phyloP scores from a whole-genome alignment of 1,284 basidiomycete genomes.

The Coniferiporia sulphurascens region DNA sequence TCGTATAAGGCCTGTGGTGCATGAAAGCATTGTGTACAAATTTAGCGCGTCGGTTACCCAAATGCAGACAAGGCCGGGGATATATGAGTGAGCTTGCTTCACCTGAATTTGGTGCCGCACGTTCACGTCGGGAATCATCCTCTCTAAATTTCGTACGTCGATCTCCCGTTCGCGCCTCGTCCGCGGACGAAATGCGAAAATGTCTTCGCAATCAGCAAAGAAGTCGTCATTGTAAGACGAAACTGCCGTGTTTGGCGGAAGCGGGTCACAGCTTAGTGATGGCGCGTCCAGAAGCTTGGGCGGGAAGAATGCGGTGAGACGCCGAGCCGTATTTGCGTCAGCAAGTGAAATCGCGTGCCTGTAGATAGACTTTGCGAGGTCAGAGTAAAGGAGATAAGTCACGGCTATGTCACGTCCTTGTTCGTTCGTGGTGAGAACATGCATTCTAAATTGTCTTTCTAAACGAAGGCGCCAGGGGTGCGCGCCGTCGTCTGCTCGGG shows the following conservation, averaged over 20 bases:
- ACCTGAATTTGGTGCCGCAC: slow-evolving; percentile 55
- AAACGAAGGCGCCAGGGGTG: slow-evolving; percentile 37
- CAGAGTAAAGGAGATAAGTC: slow-evolving; percentile 11
- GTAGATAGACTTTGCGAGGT: slow-evolving; percentile 52
- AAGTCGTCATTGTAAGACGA: slow-evolving; percentile 66
- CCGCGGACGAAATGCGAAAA: slow-evolving; percentile 33
- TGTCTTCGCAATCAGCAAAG: slow-evolving; percentile 61
- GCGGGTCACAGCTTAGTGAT: slow-evolving; percentile 73
- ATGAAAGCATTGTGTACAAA: not conserved
- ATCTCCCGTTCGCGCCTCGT: slow-evolving; percentile 39
- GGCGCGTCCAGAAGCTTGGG: slow-evolving; percentile 42
- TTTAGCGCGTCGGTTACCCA: not conserved
- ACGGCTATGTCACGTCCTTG: not conserved
- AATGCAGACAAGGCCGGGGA: slow-evolving; percentile 16
- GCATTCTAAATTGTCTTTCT: slow-evolving; percentile 35
- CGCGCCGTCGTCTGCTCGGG: slow-evolving; percentile 29
- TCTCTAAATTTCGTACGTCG: slow-evolving; percentile 47
- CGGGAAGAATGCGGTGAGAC: slow-evolving; percentile 69
- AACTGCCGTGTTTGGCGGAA: slow-evolving; percentile 60
- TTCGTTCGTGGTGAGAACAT: slow-evolving; percentile 19
- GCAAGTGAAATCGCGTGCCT: slow-evolving; percentile 69
- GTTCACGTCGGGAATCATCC: slow-evolving; percentile 51
- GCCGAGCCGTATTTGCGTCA: slow-evolving; percentile 52
- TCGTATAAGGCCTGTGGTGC: slow-evolving; percentile 44
- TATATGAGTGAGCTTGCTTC: slow-evolving; percentile 19